Conservation (phyloP, 2,329 filamentous ascomycete genomes). For the Microdochium nivale region DNA sequence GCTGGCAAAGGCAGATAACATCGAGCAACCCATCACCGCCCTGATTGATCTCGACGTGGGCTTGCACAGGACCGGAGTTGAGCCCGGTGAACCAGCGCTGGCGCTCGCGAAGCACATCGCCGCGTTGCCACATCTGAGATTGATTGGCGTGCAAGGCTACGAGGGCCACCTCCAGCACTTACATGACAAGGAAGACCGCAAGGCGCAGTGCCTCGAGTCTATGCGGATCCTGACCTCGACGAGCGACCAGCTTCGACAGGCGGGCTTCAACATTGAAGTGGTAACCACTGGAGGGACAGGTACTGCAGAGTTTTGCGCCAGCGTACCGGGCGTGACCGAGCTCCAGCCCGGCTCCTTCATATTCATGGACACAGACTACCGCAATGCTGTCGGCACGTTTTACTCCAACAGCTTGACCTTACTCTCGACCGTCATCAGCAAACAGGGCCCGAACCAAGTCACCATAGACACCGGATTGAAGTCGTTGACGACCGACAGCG, state of each 20-base stretch:
- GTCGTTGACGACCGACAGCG: conserved; percentile 41
- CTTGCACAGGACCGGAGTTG: conserved; percentile 37
- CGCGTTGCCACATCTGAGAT: conserved; percentile 24
- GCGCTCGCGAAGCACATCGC: conserved; percentile 29
- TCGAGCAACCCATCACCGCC: conserved; percentile 27
- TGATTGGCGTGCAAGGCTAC: conserved; percentile 43
- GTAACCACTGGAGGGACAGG: conserved; percentile 44
- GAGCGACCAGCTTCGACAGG: conserved; percentile 28
- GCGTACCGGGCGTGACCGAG: conserved; percentile 40
- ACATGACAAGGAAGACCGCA: conserved; percentile 31
- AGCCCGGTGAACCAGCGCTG: conserved; percentile 28
- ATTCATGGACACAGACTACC: conserved; percentile 50
- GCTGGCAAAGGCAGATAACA: conserved; percentile 18
- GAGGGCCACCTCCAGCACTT: conserved; percentile 45
- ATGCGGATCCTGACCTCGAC: conserved; percentile 35
- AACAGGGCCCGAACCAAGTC: conserved; percentile 30
- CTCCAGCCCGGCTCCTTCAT: conserved; percentile 46
- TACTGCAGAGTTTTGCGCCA: conserved; percentile 43
- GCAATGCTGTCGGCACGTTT: conserved; percentile 38
- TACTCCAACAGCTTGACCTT: conserved; percentile 40
- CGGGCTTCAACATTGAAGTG: conserved; percentile 34
- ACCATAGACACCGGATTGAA: conserved; percentile 43
- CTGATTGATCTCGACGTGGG: conserved; percentile 42
- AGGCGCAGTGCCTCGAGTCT: conserved; percentile 30
- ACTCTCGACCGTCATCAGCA: conserved; percentile 37